phyloP scores from a whole-genome alignment of 1,284 basidiomycete genomes.

The Phlebopus sp. region DNA sequence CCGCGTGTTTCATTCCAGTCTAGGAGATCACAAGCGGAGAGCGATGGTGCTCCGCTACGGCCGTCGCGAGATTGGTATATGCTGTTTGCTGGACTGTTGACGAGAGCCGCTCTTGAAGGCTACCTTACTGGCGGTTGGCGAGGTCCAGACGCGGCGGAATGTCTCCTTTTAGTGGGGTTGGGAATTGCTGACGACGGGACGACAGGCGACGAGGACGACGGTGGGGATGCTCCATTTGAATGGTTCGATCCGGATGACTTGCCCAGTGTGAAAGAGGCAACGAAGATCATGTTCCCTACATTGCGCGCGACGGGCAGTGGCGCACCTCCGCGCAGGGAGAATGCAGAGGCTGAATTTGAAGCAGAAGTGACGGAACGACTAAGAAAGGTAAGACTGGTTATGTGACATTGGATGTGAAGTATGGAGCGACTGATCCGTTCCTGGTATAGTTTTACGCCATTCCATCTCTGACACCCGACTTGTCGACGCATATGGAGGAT shows the following conservation, averaged over 20 bases:
- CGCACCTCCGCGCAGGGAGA: conserved; percentile 27
- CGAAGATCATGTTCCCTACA: conserved; percentile 65
- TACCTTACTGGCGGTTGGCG: conserved; percentile 79
- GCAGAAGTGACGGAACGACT: conserved; percentile 66
- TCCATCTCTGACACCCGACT: conserved; percentile 62
- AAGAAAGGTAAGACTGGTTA: conserved; percentile 51
- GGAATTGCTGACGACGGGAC: conserved; percentile 38
- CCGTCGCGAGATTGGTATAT: conserved; percentile 80
- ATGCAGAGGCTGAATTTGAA: conserved; percentile 63
- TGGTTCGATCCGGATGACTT: conserved; percentile 76
- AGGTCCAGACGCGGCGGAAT: conserved; percentile 66
- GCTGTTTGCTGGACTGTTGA: conserved; percentile 69
- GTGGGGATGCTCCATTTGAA: conserved; percentile 44
- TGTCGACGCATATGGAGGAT: conserved; percentile 77
- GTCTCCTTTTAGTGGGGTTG: conserved; percentile 70
- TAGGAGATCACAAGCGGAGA: conserved; percentile 31
- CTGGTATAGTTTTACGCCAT: conserved; percentile 66
- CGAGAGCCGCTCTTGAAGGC: conserved; percentile 76
- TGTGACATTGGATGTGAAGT: conserved; percentile 6
- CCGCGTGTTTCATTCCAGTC: conserved; percentile 11
- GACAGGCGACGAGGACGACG: conserved; percentile 26
- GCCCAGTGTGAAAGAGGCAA: conserved; percentile 63
- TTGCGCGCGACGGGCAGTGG: conserved; percentile 36
- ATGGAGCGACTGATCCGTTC: conserved; percentile 10
- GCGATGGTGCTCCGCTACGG: conserved; percentile 49